A percentile compares a stretch with the other conserved stretches of the same genome.
Evolutionary conservation across 495 filamentous ascomycete genomes (phyloP).

Genomic region (Penicillium nucicola): DNA sequence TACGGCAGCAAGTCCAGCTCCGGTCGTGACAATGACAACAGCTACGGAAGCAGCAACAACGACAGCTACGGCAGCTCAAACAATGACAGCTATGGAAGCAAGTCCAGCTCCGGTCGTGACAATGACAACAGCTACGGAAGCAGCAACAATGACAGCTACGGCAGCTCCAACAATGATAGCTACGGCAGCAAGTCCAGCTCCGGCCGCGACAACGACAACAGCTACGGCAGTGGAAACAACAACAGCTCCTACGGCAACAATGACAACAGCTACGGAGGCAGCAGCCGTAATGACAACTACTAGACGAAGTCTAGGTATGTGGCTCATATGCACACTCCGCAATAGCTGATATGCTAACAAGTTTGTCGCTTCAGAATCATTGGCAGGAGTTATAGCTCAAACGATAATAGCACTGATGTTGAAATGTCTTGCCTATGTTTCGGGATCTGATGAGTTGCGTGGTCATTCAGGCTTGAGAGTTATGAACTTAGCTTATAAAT

Average conservation of each 20-base stretch:
- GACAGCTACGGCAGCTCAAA: not conserved
- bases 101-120: not conserved
- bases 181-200: not conserved
- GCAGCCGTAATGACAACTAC: not conserved
- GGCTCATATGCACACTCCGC: too few species aligned
- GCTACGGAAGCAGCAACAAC: not conserved
- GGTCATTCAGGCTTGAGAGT: too few species aligned
- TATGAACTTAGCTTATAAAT: too few species aligned
- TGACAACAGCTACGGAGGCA: not conserved
- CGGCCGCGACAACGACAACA: not conserved
- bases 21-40: not conserved
- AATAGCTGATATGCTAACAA: too few species aligned
- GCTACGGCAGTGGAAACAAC: conserved; percentile 2
- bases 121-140: not conserved
- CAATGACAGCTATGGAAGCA: not conserved
- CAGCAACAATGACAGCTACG: not conserved
- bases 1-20: not conserved
- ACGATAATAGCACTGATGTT: too few species aligned
- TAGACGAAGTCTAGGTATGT: not conserved
- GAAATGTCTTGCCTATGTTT: too few species aligned
- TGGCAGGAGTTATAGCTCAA: too few species aligned
- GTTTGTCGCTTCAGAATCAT: too few species aligned
- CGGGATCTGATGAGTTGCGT: too few species aligned
- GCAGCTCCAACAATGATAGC: not conserved
- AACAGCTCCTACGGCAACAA: too few species aligned